A percentile compares a stretch with the other conserved stretches of the same genome.
phyloP scores from a whole-genome alignment of 176 grass and related monocot genomes.

The Zoysia pacifica region DNA sequence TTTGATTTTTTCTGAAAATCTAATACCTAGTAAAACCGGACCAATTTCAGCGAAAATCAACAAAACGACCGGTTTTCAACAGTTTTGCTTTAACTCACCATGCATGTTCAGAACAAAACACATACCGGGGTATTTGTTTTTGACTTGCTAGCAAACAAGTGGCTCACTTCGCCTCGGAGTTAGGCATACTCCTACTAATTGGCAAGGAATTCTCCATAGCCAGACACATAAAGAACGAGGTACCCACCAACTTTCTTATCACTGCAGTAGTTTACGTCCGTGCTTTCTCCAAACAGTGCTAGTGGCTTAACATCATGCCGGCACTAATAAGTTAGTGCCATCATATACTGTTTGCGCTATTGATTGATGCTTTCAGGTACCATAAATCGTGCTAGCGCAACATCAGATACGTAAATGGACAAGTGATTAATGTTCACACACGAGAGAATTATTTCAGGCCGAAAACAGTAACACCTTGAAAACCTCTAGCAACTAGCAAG shows the following conservation, averaged over 20 bases:
- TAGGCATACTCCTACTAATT: not conserved
- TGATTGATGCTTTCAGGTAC: not conserved
- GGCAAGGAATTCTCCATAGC: not conserved
- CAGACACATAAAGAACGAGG: slow-evolving; percentile 24
- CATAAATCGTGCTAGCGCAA: not conserved
- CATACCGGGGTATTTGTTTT: not conserved
- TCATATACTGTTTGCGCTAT: not conserved
- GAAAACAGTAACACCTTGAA: too few relatives aligned
- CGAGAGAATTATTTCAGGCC: too few relatives aligned
- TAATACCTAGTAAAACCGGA: too few relatives aligned
- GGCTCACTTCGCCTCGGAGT: not conserved
- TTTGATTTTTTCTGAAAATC: too few relatives aligned
- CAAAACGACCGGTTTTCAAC: too few relatives aligned
- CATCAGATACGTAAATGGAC: too few relatives aligned
- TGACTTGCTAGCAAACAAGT: not conserved
- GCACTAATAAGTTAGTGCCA: slow-evolving; percentile 34
- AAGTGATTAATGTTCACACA: too few relatives aligned
- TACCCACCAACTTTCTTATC: slow-evolving; percentile 28
- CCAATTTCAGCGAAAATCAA: too few relatives aligned
- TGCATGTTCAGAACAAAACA: not conserved
- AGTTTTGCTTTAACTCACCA: too few relatives aligned
- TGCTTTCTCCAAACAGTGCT: slow-evolving; percentile 22
- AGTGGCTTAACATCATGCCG: slow-evolving; percentile 39
- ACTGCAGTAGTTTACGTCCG: slow-evolving; percentile 26
- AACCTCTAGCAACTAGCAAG: too few relatives aligned